These are phyloP conservation scores for Aphanocladium album DNA, from an alignment of 2,329 filamentous ascomycete species.

Conservation along the genomic window DNA sequence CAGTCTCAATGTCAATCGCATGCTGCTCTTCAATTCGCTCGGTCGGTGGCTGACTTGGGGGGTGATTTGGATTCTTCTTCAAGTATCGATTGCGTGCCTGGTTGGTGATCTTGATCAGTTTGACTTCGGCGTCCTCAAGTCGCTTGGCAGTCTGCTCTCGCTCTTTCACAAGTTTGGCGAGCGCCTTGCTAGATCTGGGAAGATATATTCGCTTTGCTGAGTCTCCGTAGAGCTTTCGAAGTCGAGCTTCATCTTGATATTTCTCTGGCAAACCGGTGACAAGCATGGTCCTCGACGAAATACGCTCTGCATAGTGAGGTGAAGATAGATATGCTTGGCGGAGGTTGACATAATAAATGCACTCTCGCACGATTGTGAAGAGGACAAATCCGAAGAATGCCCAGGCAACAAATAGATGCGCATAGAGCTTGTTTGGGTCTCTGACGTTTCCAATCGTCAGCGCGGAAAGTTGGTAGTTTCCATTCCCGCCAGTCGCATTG, in stretches of 20 bases:
- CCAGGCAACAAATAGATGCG: constrained; percentile 76
- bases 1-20: not conserved
- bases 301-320: constrained; percentile 72
- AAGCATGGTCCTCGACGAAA: constrained; percentile 89
- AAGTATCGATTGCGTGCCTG: constrained; percentile 57
- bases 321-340: constrained; percentile 91
- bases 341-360: constrained; percentile 87
- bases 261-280: constrained; percentile 79
- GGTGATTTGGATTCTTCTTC: constrained; percentile 8
- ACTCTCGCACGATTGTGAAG: constrained; percentile 81
- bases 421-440: constrained; percentile 62
- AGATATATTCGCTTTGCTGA: constrained; percentile 83
- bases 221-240: constrained; percentile 76
- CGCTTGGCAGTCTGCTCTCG: constrained; percentile 75
- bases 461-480: constrained; percentile 63
- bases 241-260: constrained; percentile 68
- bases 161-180: constrained; percentile 76
- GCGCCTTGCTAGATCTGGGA: constrained; percentile 66
- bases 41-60: not conserved
- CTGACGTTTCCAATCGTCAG: constrained; percentile 75
- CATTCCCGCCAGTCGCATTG: constrained; percentile 74
- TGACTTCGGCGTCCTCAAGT: constrained; percentile 81
- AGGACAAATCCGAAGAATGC: constrained; percentile 80
- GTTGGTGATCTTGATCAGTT: constrained; percentile 76
- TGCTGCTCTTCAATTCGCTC: not conserved